Base-by-base conservation (phyloP, 2,329 filamentous ascomycete genomes). In the Colletotrichum sp. region DNA sequence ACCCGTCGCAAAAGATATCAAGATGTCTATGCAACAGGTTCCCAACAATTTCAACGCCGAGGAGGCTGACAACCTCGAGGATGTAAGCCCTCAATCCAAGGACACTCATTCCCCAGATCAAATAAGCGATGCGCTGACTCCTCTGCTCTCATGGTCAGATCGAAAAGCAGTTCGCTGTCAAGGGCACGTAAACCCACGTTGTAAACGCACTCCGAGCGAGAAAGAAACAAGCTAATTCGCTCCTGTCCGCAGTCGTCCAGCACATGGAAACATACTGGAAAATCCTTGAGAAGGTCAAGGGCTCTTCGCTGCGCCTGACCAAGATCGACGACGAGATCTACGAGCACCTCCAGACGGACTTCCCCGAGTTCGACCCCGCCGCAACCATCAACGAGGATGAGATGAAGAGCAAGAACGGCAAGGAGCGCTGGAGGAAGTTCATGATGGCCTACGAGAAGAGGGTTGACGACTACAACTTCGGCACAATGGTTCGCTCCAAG, bases 161-260 rank as follows among this genome's bases (percentile, higher is more conserved):
- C 84, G 97, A 99, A 91, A 98, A 98, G 90, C 97, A 99, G 86
- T 99, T 99, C 82, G 97, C 97, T 34, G 97, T 99, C 81, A 99
- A 99, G 90, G 94, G 95, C 95, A 82, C 62, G 83, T 76, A 32
- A 15, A 44, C 6, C 19, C 6, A 27, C n/a, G 8, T 27, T 32
- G 6, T 19, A 49, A 52, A 8, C 22, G 19, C 25, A 11, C 8
- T 6, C 16, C 22, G 49, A n/a, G 5, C 29, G 12, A 25, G 9
- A n/a, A 29, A 25, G 30, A 32, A 25, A 27, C 19, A 39, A 27
- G 27, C 72, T 76, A 30, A 76, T 16, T 12, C 15, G 19, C 12
- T 32, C 34, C 29, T 59, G 25, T 2, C 22, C 39, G 30, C 79
- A 89, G 96, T 94, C 68, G 97, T 99, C 49, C 95, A 98, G 86